Conservation (phyloP, 352 stramenopile genomes). For the Phytophthora litchii region DNA sequence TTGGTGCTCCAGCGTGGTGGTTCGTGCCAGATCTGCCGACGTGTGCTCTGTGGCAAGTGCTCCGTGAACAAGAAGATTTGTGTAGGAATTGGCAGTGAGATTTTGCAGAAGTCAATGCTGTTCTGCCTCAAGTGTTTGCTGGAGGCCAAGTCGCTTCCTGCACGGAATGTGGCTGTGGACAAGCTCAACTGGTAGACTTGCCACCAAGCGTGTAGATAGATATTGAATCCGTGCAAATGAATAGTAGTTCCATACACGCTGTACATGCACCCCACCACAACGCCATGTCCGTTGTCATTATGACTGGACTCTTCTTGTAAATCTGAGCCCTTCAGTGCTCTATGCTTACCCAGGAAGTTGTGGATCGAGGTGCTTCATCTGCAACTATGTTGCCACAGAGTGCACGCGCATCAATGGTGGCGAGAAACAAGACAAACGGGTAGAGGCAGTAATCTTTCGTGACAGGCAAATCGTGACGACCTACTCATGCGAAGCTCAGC, state of each 20-base stretch:
- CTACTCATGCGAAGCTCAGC: constrained; percentile 4
- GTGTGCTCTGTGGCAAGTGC: constrained; percentile 43
- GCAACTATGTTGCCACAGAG: constrained; percentile 10
- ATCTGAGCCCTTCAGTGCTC: no score
- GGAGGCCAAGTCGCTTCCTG: constrained; percentile 45
- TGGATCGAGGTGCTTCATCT: not conserved
- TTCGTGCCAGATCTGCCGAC: constrained; percentile 44
- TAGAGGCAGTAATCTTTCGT: constrained; percentile 18
- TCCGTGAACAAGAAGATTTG: constrained; percentile 50
- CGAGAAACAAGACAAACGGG: constrained; percentile 22
- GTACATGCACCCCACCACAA: no score
- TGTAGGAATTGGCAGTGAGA: constrained; percentile 30
- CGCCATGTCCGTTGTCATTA: not conserved
- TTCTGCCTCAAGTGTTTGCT: constrained; percentile 53
- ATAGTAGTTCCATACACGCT: constrained; percentile 7
- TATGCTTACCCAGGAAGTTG: no score
- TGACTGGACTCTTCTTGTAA: not conserved
- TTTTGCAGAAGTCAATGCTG: constrained; percentile 37
- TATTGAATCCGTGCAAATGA: constrained; percentile 23
- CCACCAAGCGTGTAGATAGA: constrained; percentile 15
- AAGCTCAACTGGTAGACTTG: constrained; percentile 33
- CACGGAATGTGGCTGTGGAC: constrained; percentile 28
- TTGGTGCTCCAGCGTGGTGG: constrained; percentile 35
- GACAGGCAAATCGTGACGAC: constrained; percentile 21
- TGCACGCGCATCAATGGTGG: not conserved